phyloP scores from a whole-genome alignment of 129 eudicot species.

The Saussurea involucrata region DNA sequence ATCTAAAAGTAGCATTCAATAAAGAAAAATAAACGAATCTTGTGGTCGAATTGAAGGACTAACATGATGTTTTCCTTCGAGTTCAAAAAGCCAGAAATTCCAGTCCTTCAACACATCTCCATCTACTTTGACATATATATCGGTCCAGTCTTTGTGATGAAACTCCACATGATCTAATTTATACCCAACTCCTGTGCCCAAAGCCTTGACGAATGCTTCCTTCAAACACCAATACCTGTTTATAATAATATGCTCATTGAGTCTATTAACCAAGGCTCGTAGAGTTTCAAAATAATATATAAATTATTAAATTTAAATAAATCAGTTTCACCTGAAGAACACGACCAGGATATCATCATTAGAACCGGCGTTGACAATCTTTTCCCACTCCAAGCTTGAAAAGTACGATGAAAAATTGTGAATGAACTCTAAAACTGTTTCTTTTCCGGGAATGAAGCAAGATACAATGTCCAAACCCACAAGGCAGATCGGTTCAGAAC shows the following conservation, averaged over 20 bases:
- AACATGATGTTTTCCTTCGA: slow-evolving; percentile 54
- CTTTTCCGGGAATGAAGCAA: slow-evolving; percentile 44
- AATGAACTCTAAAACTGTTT: slow-evolving; percentile 53
- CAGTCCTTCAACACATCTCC: slow-evolving; percentile 59
- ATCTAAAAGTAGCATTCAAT: not conserved
- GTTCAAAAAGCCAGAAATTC: slow-evolving; percentile 72
- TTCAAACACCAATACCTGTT: slow-evolving; percentile 89
- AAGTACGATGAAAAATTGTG: slow-evolving; percentile 63
- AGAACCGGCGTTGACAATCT: slow-evolving; percentile 52
- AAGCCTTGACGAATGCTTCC: slow-evolving; percentile 92
- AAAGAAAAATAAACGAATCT: not conserved
- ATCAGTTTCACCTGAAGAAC: slow-evolving; percentile 56
- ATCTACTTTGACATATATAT: slow-evolving; percentile 55
- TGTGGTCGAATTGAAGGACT: slow-evolving; percentile 16
- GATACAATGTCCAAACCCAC: slow-evolving; percentile 82
- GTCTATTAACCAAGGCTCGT: not conserved
- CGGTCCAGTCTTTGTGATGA: slow-evolving; percentile 61
- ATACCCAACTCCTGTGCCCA: slow-evolving; percentile 76
- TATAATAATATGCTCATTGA: not conserved
- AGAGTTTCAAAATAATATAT: not conserved
- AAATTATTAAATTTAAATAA: not conserved
- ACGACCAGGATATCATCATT: slow-evolving; percentile 40
- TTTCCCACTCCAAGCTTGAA: slow-evolving; percentile 67
- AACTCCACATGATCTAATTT: slow-evolving; percentile 54
- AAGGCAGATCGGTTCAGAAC: slow-evolving; percentile 86